phyloP scores from a whole-genome alignment of 192 early-diverging fungal genomes.

The Gaertneriomyces sp. region DNA sequence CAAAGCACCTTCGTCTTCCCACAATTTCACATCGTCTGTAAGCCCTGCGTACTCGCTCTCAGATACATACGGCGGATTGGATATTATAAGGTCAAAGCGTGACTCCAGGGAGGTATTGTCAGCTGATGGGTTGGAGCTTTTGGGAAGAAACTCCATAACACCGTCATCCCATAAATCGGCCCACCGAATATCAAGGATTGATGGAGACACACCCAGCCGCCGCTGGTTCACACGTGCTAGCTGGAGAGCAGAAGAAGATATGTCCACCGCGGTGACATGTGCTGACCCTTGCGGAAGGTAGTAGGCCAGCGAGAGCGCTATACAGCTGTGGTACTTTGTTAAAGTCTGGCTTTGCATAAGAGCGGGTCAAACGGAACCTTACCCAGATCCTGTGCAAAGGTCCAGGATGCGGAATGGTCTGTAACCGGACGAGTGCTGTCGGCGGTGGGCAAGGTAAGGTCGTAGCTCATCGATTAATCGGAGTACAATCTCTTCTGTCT shows the following conservation, averaged over 20 bases:
- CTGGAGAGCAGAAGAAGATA: constrained; percentile 56
- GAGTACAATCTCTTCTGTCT: constrained; percentile 92
- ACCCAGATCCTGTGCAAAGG: constrained; percentile 80
- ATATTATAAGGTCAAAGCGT: constrained; percentile 70
- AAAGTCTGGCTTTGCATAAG: constrained; percentile 46
- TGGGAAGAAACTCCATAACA: not conserved
- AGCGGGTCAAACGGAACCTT: constrained; percentile 58
- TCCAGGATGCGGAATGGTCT: constrained; percentile 68
- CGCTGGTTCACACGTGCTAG: constrained; percentile 52
- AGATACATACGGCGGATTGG: constrained; percentile 91
- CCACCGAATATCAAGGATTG: constrained; percentile 1
- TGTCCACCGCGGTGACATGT: constrained; percentile 28
- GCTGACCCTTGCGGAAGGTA: not conserved
- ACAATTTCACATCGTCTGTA: constrained; percentile 71
- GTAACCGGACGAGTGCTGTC: not conserved
- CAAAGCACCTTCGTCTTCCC: constrained; percentile 82
- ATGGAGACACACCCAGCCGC: constrained; percentile 13
- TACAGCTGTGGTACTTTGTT: constrained; percentile 10
- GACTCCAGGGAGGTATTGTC: not conserved
- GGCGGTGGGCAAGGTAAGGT: constrained; percentile 7
- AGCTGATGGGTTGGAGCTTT: not conserved
- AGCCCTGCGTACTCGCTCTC: constrained; percentile 61
- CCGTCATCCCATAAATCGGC: constrained; percentile 6
- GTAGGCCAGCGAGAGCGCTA: constrained; percentile 32
- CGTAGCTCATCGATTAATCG: constrained; percentile 52